Evolutionary conservation across 1,139 yeast genomes (phyloP), one percentile per base, ranked within the genome.

Genomic region (Suhomyces anneliseae): DNA sequence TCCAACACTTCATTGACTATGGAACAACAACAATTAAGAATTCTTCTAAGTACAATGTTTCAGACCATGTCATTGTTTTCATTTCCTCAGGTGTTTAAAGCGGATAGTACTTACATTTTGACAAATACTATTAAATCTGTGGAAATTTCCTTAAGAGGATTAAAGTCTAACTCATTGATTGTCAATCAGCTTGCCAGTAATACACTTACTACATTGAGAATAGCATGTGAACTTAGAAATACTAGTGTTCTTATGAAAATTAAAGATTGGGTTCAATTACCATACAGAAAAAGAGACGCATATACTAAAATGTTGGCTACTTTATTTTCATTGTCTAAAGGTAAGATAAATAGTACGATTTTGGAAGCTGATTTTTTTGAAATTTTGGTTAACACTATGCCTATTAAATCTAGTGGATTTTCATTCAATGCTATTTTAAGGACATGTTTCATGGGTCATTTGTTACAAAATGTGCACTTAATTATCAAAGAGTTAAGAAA

Each of bases 71-170:
- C 76, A 1, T 61, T 66, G 38, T 58, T 72, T 14, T 67, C 75
- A 0, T 76, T 75, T 55, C 81, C 81, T 0, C 68, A 65, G 31
- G 60, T 68, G 0, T 66, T 64, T 53, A 71, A 70, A 41, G 67
- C 74, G 0, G 78, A 73, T 44, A 65, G 72, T 10, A 55, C 66
- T 0, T 61, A 53, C 32, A 58, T 78, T 8, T 66, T 85, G 34
- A 69, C 80, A 4, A 77, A 78, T 52, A 79, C 89, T 0, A 79
- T 88, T 29, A 80, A 81, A 48, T 78, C 88, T 0, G 62, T 78
- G 11, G 96, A 89, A 58, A 83, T 87, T 10, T 70, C 87, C 0
- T 64, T 86, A 24, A 73, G 96, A 49, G 95, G 95, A 0, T 60
- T 66, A 2, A 52, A 68, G 4, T 64, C 77, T 8, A 54, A 66